Conservation (phyloP, 331 rosid genomes). For the Quercus phellos region DNA sequence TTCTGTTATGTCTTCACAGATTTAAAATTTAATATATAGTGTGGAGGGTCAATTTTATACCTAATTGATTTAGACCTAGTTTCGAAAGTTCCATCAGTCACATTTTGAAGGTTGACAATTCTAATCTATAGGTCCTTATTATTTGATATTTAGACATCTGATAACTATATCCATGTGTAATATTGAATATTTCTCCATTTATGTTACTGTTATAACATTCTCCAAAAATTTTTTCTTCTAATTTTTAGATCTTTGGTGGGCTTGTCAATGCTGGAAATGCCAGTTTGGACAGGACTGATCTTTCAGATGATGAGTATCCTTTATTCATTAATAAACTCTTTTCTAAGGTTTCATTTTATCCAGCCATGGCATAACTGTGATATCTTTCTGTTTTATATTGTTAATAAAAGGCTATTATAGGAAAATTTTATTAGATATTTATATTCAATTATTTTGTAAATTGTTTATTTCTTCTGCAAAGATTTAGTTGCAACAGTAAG, state of each 20-base stretch:
- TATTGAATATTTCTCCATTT: not conserved
- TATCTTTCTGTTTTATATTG: not conserved
- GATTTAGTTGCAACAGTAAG: conserved; percentile 9
- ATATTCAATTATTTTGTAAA: not conserved
- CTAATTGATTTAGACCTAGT: not conserved
- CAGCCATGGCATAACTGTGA: not conserved
- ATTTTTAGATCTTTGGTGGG: conserved; percentile 77
- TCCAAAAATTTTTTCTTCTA: not conserved
- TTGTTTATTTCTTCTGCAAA: conserved; percentile 15
- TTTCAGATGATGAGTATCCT: conserved; percentile 85
- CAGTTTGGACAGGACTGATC: conserved; percentile 57
- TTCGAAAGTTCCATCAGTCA: not conserved
- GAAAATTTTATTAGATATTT: not conserved
- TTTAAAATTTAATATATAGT: not conserved
- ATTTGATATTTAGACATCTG: not conserved
- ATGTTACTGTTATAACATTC: not conserved
- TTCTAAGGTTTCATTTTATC: conserved; percentile 12
- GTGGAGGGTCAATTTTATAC: not conserved
- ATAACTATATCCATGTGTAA: not conserved
- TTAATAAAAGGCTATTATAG: not conserved
- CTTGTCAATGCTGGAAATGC: conserved; percentile 79
- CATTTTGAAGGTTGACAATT: not conserved
- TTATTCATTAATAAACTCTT: conserved; percentile 19
- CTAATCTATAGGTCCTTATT: too few relatives aligned
- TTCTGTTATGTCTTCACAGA: not conserved